Conservation (phyloP, 257 asterid genomes). For the Salvia rosmarinus region DNA sequence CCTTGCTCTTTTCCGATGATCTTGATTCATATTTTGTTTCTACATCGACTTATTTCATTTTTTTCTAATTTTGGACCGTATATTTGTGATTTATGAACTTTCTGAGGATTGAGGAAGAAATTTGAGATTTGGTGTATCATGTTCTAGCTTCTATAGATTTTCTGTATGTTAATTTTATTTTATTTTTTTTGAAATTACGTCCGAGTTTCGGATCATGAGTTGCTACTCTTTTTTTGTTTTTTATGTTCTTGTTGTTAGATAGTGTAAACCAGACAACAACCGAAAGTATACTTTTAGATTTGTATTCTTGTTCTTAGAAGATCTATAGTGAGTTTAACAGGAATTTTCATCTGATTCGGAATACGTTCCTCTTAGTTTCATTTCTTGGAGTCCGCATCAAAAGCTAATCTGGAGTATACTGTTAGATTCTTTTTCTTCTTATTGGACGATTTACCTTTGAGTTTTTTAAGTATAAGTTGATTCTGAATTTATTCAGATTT, state of each 20-base stretch:
- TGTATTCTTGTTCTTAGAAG: slow-evolving; percentile 21
- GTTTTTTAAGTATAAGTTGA: neutral
- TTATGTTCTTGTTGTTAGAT: neutral
- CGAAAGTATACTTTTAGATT: slow-evolving; percentile 7
- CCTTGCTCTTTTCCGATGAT: neutral
- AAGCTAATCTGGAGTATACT: neutral
- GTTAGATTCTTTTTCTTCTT: slow-evolving; percentile 9
- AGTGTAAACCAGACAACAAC: neutral
- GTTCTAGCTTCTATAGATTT: slow-evolving; percentile 1
- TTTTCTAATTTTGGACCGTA: neutral
- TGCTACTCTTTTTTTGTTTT: neutral
- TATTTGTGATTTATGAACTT: slow-evolving; percentile 9
- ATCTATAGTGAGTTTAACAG: neutral
- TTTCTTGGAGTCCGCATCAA: slow-evolving; percentile 17
- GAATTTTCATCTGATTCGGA: slow-evolving; percentile 12
- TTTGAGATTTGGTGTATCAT: neutral
- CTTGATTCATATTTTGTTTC: neutral
- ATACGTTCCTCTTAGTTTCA: slow-evolving; percentile 8
- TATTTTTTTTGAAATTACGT: neutral
- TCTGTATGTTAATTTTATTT: neutral
- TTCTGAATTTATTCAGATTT: slow-evolving; percentile 18
- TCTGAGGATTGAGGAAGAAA: neutral
- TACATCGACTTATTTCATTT: neutral
- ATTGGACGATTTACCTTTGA: slow-evolving; percentile 4
- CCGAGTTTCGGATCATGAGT: neutral